A percentile compares a stretch with the other conserved stretches of the same genome.
These are phyloP conservation scores for Ehretia macrophylla DNA, from an alignment of 257 asterid genomes.

Conservation along the genomic window DNA sequence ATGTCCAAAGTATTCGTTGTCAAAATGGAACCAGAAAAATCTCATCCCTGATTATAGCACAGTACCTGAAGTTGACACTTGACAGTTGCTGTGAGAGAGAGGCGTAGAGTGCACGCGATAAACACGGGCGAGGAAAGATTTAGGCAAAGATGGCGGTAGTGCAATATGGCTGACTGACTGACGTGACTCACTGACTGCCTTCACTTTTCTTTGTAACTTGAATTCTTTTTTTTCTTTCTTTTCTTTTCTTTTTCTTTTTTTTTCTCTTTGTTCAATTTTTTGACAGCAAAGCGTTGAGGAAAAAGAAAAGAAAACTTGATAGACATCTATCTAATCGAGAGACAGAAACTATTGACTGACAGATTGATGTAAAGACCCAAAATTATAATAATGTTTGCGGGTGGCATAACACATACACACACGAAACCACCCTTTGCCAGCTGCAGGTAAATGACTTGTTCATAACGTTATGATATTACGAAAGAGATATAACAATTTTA, in stretches of 20 bases:
- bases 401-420: slow-evolving; percentile 18
- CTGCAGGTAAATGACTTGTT: too few species aligned
- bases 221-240: background rate
- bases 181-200: slow-evolving; percentile 11
- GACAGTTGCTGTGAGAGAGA: background rate
- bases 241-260: background rate
- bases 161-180: slow-evolving; percentile 29
- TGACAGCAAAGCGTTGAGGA: slow-evolving; percentile 11
- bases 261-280: background rate
- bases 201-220: slow-evolving; percentile 7
- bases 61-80: background rate
- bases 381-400: slow-evolving; percentile 25
- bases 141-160: slow-evolving; percentile 18
- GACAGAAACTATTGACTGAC: slow-evolving; percentile 14
- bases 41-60: background rate
- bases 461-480: too few species aligned
- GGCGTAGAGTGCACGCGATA: slow-evolving; percentile 57
- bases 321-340: slow-evolving; percentile 35
- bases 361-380: slow-evolving; percentile 22
- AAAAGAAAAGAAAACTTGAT: slow-evolving; percentile 20
- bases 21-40: too few species aligned
- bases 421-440: background rate
- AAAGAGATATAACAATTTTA: too few species aligned
- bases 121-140: slow-evolving; percentile 39
- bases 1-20: too few species aligned